Base-by-base conservation (phyloP, 768 basidiomycete genomes). In the Auricularia sp. region DNA sequence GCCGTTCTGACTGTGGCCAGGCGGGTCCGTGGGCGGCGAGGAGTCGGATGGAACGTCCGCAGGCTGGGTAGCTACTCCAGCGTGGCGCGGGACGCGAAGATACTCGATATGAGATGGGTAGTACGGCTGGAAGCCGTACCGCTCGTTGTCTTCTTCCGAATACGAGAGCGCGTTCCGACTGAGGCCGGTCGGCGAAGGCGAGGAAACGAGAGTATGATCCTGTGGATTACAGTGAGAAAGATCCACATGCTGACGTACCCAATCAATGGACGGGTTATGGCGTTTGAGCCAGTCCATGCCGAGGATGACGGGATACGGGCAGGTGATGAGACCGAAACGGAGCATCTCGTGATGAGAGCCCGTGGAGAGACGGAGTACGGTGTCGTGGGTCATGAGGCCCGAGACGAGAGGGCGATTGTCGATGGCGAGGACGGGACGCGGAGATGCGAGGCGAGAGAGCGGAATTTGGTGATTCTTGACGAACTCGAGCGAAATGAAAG, bases 371-470 rank as follows among this genome's bases (percentile, higher is more conserved):
- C 69, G 47, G 16, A 74, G 65, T 5, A 78, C 65, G 35, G 78
- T 69, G 63, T 78, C 74, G 39, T 78, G 75, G 58, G 77, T 78
- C 54, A 80, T 71, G 13, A 77, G 68, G 3, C 80, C 80, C 61
- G 75, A 78, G 24, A 75, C 71, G 39, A 79, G 75, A 14, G 76
- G 78, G 56, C 73, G 69, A 65, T 78, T 69, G 64, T 79, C 76
- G 35, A 79, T 73, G 1, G 75, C 73, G 36, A 74, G 70, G 39
- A 79, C 74, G 36, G 78, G 75, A 62, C 75, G 64, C 14, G 77
- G 75, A 16, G 67, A 64, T 42, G 71, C 65, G 69, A 75, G 75
- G 2, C 65, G 56, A 65, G 69, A 65, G n/a, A 71, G 71, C 16
- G 75, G 70, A 47, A 78, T 68, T n/a, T 71, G 71, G 62, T 79